Evolutionary conservation across 768 basidiomycete species (phyloP).

Genomic region (Agaricus blazei): DNA sequence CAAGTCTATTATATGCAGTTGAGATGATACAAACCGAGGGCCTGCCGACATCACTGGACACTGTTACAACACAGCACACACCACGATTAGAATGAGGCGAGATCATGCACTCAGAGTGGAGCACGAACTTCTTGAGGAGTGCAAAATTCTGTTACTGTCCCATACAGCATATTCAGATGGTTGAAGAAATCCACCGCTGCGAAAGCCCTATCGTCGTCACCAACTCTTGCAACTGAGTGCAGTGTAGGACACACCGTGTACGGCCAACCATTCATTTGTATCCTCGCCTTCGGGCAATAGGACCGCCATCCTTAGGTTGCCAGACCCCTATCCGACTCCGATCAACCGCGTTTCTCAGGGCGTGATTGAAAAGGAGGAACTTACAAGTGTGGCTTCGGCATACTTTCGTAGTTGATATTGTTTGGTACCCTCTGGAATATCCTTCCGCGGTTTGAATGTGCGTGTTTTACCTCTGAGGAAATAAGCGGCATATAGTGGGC

Average conservation of each 20-base stretch:
- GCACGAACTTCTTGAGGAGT: constrained; percentile 78
- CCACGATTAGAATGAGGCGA: constrained; percentile 3
- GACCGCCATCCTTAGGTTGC: constrained; percentile 89
- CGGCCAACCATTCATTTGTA: constrained; percentile 97
- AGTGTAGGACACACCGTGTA: constrained; percentile 67
- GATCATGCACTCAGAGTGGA: constrained; percentile 4
- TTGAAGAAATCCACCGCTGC: constrained; percentile 99
- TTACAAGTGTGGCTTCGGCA: constrained; percentile 89
- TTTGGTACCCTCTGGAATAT: constrained; percentile 93
- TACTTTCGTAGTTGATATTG: constrained; percentile 98
- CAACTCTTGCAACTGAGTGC: not conserved
- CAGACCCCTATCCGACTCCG: constrained; percentile 66
- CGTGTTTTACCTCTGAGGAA: constrained; percentile 74
- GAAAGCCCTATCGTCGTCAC: not conserved
- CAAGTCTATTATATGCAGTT: not conserved
- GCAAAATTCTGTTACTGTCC: constrained; percentile 97
- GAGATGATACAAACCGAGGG: constrained; percentile 58
- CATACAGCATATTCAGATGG: constrained; percentile 98
- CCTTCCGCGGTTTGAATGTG: constrained; percentile 95
- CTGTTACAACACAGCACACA: constrained; percentile 28
- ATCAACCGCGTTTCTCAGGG: not conserved
- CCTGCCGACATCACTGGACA: constrained; percentile 98
- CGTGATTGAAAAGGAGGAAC: constrained; percentile 14
- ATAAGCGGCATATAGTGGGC: not conserved
- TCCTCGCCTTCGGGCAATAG: constrained; percentile 97